Conservation (phyloP, 1,139 yeast genomes). For the Candida tunisiensis region DNA sequence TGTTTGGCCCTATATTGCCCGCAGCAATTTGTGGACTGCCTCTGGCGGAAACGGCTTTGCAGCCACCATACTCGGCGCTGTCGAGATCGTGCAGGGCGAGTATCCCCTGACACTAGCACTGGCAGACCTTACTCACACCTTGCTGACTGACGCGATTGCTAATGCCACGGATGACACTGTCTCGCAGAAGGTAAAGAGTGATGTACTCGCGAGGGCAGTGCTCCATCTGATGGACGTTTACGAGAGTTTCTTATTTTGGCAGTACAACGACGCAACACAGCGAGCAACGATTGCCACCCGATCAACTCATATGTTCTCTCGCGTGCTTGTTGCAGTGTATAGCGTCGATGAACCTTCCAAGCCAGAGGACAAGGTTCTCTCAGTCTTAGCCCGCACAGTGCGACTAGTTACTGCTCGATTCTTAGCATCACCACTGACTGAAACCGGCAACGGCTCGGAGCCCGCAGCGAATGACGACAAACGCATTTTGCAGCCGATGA, state of each 20-base stretch:
- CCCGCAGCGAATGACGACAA: no score
- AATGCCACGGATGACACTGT: conserved; percentile 16
- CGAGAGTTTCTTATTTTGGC: conserved; percentile 63
- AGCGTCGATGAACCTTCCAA: conserved; percentile 33
- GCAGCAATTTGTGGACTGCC: conserved; percentile 46
- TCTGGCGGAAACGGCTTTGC: conserved; percentile 59
- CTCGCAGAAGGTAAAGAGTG: conserved; percentile 31
- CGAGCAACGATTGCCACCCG: conserved; percentile 45
- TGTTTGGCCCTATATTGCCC: conserved; percentile 65
- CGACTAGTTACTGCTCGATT: conserved; percentile 37
- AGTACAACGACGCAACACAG: conserved; percentile 38
- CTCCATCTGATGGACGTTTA: conserved; percentile 46
- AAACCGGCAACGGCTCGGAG: no score
- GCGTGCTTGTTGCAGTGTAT: conserved; percentile 36
- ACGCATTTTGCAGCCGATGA: conserved; percentile 41
- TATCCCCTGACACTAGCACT: conserved; percentile 47
- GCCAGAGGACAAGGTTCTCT: conserved; percentile 28
- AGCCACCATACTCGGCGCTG: conserved; percentile 46
- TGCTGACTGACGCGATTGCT: conserved; percentile 37
- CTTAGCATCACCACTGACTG: conserved; percentile 29
- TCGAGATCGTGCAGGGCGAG: conserved; percentile 55
- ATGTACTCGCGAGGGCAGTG: conserved; percentile 38
- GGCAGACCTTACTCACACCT: conserved; percentile 34
- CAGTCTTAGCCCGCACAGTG: conserved; percentile 34
- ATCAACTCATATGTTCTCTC: conserved; percentile 38